Evolutionary conservation across 2,329 filamentous ascomycete species (phyloP), one percentile per base, ranked within the genome.

Genomic region (Alternaria angustiovoidea): DNA sequence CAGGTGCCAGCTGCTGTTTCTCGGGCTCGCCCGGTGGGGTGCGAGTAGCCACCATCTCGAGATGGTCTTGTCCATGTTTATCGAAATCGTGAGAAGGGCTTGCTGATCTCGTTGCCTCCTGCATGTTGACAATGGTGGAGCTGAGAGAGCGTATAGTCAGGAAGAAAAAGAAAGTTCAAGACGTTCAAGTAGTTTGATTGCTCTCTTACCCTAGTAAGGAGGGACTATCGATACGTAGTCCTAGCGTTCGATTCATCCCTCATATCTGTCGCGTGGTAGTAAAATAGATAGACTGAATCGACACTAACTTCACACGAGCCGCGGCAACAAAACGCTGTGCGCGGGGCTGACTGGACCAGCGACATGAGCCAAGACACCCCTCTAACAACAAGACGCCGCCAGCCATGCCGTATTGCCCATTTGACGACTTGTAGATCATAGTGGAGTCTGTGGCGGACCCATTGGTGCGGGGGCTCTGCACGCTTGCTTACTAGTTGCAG

Each of bases 11-110:
- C 6, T 53, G 28, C 18, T 63, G 54, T 14, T 72, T 70, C 48
- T 73, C 70, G 3, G 57, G 11, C 48, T 73, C 71, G 22, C 65
- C 64, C 5, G 64, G 56, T 2, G 72, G 62, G 9, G 67, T 65
- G 3, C 55, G 55, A 26, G 66, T 55, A 5, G 30, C n/a, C 5
- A 64, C 51, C 41, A 57, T 64, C 57, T 74, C 70, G n/a, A 67
- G 18, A 7, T 68, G 61, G 12, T 48, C 44, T n/a, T 49, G 57
- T 16, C 60, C 43, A 34, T 63, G 46, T 30, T 70, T 62, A 28
- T 61, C 58, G 22, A 51, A 38, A 28, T 66, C 60, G 28, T 57
- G 57, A 22, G 66, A 65, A 43, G 24, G 56, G 16, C 32, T 24
- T 11, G 49, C 30, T 5, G 42, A 44, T 20, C 32, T 48, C 22